Percentiles rank a stretch among this genome's conserved stretches.
Conservation (phyloP, 208 protist species). For the Crithidia expoeki region DNA sequence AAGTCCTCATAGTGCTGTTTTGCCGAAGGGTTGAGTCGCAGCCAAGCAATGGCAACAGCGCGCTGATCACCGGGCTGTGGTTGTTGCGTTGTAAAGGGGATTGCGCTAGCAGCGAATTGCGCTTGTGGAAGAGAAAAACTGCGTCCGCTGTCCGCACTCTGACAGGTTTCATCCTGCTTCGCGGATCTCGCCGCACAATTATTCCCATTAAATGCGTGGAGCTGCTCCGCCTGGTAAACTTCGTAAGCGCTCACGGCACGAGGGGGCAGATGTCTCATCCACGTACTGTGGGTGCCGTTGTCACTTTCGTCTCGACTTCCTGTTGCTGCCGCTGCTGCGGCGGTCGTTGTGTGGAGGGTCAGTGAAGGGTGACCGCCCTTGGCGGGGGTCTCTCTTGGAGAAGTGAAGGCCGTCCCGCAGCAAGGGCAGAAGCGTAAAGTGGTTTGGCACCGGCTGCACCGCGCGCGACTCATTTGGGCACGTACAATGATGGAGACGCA, state of each 20-base stretch:
- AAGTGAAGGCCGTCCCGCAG: conserved; percentile 24
- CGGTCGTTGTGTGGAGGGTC: neutral
- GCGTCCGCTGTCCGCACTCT: no score
- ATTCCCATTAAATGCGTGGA: no score
- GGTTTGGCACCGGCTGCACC: conserved; percentile 23
- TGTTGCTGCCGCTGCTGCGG: neutral
- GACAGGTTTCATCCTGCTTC: no score
- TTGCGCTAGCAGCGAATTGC: neutral
- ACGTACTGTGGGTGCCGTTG: neutral
- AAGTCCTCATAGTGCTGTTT: conserved; percentile 24
- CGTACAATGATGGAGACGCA: neutral
- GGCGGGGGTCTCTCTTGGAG: neutral
- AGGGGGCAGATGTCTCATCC: conserved; percentile 11
- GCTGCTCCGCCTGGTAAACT: conserved; percentile 20
- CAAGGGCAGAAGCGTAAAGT: conserved; percentile 35
- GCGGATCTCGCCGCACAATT: no score
- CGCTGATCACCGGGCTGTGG: conserved; percentile 5
- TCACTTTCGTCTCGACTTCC: neutral
- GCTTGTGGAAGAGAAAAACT: no score
- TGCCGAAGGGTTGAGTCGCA: conserved; percentile 6
- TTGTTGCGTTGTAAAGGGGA: neutral
- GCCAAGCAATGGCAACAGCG: conserved; percentile 17
- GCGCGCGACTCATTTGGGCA: neutral
- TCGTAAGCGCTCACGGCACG: conserved; percentile 29
- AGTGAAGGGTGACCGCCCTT: neutral